A percentile compares a stretch with the other conserved stretches of the same genome.
phyloP scores from a whole-genome alignment of 2,329 filamentous ascomycete species.

The Aspergillus neotritici region DNA sequence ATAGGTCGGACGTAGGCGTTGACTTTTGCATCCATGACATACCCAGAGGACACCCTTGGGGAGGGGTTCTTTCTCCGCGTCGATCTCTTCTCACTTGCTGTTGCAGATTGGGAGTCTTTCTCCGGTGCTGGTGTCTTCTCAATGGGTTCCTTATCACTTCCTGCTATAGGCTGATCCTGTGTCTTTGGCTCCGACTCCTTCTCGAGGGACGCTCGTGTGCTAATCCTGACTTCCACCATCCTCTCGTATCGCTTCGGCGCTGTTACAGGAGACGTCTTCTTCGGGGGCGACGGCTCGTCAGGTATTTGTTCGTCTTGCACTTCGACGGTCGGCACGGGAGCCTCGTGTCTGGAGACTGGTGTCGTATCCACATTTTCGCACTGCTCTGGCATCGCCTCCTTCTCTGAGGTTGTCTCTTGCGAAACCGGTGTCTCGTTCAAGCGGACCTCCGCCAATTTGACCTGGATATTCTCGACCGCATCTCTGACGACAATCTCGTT shows the following conservation, averaged over 20 bases:
- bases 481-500: slow-evolving; percentile 6
- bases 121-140: neutral
- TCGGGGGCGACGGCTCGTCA: slow-evolving; percentile 1
- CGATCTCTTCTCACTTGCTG: slow-evolving; percentile 7
- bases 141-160: slow-evolving; percentile 4
- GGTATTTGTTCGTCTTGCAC: slow-evolving; percentile 1
- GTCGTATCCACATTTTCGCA: neutral
- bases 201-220: neutral
- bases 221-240: slow-evolving; percentile 28
- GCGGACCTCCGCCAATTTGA: slow-evolving; percentile 24
- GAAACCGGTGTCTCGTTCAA: slow-evolving; percentile 15
- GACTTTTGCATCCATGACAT: slow-evolving; percentile 28
- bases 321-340: neutral
- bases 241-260: slow-evolving; percentile 13
- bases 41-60: slow-evolving; percentile 27
- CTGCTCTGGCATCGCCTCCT: neutral
- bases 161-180: neutral
- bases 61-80: slow-evolving; percentile 16
- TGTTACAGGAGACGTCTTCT: neutral
- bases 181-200: neutral
- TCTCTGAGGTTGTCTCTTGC: neutral
- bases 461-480: slow-evolving; percentile 19
- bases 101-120: neutral
- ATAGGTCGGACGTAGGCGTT: slow-evolving; percentile 35
- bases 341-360: neutral